Base-by-base conservation (phyloP, 78 protist species). In the Dictyostelium citrinum region DNA sequence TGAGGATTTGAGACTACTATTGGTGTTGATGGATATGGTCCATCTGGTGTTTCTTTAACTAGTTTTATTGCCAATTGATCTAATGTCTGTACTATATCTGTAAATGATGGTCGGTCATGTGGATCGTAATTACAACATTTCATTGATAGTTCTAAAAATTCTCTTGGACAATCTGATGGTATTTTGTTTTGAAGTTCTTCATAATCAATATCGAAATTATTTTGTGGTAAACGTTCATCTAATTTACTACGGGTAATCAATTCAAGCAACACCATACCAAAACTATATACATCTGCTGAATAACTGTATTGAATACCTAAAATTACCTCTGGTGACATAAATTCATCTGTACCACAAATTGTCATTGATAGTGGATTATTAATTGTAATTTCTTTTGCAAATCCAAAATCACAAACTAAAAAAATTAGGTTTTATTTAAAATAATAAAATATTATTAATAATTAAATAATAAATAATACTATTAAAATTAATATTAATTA, bases 211-310 rank as follows among this genome's bases (percentile, higher is more conserved):
- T 88, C 93, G 70, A 88, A 88, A 78, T 60, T 88, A 67, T 88
- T 88, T 49, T 88, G 93, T 17, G 93, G 93, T 67, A 88, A 67
- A 33, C 93, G 24, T 33, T 88, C 86, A 27, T 88, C 86, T 24
- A 78, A 43, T 45, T 35, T 78, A 61, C 39, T 22, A 33, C 83
- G 72, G 1, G 93, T 88, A 16, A 88, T 88, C 24, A 88, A 33
- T 49, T 88, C 93, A n/a, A 88, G 17, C 39, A 88, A 79, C 7
- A 88, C 93, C 93, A 88, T 88, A 29, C 93, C 93, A 88, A 61
- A 88, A 88, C 93, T 88, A 88, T 88, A 88, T 8, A 88, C 33
- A 88, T 88, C 93, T 29, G 86, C 85, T 43, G 82, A 45, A 68
- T 49, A 78, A 49, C 82, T 75, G 49, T 88, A 88, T 20, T 81